A percentile compares a stretch with the other conserved stretches of the same genome.
Conservation (phyloP, 2,329 filamentous ascomycete species). For the Ophidiomyces ophidiicola region DNA sequence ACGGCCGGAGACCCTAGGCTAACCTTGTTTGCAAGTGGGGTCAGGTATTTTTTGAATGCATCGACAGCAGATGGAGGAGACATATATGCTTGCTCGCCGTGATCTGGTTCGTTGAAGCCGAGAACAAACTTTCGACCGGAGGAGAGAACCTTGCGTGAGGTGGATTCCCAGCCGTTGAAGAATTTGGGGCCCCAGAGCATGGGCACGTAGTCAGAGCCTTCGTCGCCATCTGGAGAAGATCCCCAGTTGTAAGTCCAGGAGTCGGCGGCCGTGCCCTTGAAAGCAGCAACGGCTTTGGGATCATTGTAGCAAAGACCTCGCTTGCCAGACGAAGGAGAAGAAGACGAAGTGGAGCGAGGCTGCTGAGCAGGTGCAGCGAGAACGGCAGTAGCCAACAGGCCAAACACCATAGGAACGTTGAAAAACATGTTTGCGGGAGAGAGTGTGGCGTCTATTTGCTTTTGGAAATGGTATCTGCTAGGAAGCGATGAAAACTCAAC, state of each 20-base stretch:
- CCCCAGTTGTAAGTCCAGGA: conserved; percentile 40
- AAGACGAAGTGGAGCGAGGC: conserved; percentile 4
- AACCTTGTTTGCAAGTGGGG: conserved; percentile 26
- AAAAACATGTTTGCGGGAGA: conserved; percentile 25
- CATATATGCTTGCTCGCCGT: conserved; percentile 29
- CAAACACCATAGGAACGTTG: conserved; percentile 24
- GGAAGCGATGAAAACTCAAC: conserved; percentile 13
- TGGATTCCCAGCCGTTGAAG: conserved; percentile 26
- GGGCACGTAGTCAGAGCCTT: conserved; percentile 33
- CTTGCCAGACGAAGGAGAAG: conserved; percentile 21
- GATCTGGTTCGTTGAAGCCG: conserved; percentile 39
- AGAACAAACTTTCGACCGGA: conserved; percentile 29
- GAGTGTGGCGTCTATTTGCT: neutral
- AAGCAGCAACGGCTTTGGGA: conserved; percentile 22
- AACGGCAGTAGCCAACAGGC: conserved; percentile 25
- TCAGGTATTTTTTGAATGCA: conserved; percentile 30
- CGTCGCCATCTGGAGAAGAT: conserved; percentile 12
- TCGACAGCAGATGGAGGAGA: conserved; percentile 26
- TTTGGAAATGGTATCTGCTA: conserved; percentile 1
- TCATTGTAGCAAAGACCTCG: conserved; percentile 34
- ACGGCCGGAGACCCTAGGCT: conserved; percentile 34
- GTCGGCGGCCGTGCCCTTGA: conserved; percentile 22
- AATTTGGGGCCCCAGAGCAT: conserved; percentile 35
- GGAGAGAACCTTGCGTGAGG: conserved; percentile 25
- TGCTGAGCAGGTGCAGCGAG: conserved; percentile 23